Base-by-base conservation (phyloP, 2,329 filamentous ascomycete genomes). In the Claviceps cyperi region DNA sequence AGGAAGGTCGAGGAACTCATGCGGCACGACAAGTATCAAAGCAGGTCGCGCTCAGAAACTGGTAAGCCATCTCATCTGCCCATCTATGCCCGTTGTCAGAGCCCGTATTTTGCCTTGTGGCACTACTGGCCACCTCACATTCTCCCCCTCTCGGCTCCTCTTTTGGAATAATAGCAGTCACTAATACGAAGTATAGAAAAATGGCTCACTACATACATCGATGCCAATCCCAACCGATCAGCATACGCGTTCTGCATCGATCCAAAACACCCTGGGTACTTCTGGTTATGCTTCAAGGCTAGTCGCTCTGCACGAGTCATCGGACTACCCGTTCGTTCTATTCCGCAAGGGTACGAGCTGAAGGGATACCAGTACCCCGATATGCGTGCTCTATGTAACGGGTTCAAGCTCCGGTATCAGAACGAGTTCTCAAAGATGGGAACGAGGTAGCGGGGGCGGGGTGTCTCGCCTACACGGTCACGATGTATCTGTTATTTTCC, bases 1-100 rank as follows among this genome's bases (percentile, higher is more conserved):
- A 86, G 84, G 68, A 98, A 98, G 75, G 91, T 97, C 48, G 88
- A 94, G 57, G 91, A 98, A 72, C 83, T 98, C 73, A 92, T 88
- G 75, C 80, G 84, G 56, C 84, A 96, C 65, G 91, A 97, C 64
- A 95, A 95, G 67, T 98, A 86, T 73, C 88, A 94, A 69, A 80
- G 80, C 55, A 82, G 84, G 53, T 90, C 81, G 54, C 83, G 83
- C 61, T 75, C 81, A 53, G 85, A 92, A 60, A 86, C 89, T 55
- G 90, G 91, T 95, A 82, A 73, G 85, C 74, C 4, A 32, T 32
- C 4, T 32, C 28, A 32, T 32, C 4, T 32, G 28, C 4, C 9
- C 9, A 11, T 32, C 9, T 32, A 32, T 32, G 4, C 28, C 9
- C 9, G 9, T 32, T 4, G 28, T 11, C 28, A 32, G 28, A 11